A percentile compares a stretch with the other conserved stretches of the same genome.
Conservation (phyloP, 2,329 filamentous ascomycete species). For the Fusarium sp. region DNA sequence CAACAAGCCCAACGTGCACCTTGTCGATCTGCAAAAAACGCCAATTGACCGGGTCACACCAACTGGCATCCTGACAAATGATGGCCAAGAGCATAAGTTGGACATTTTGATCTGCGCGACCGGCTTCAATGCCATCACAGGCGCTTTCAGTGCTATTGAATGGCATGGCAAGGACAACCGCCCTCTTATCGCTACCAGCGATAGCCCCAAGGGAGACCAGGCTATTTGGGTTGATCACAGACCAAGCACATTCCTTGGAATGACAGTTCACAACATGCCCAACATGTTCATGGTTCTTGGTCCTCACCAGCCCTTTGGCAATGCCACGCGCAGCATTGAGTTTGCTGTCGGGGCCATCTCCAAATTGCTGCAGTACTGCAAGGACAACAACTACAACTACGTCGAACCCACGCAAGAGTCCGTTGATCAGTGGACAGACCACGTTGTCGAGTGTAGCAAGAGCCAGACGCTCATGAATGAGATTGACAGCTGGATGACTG, state of each 20-base stretch:
- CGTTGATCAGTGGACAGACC: conserved; percentile 47
- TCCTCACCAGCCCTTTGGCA: conserved; percentile 33
- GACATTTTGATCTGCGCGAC: background rate
- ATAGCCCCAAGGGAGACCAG: conserved; percentile 1
- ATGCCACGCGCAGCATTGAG: conserved; percentile 34
- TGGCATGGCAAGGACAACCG: conserved; percentile 21
- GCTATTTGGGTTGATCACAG: conserved; percentile 36
- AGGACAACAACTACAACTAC: conserved; percentile 13
- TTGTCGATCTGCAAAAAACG: background rate
- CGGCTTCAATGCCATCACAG: conserved; percentile 11
- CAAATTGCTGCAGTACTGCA: conserved; percentile 24
- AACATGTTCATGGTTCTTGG: conserved; percentile 42
- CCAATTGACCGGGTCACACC: background rate
- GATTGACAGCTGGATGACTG: conserved; percentile 65
- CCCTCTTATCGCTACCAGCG: conserved; percentile 21
- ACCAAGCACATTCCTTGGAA: conserved; percentile 7
- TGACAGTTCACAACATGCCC: conserved; percentile 19
- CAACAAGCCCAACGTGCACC: background rate
- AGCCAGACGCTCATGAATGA: conserved; percentile 52
- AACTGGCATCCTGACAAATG: background rate
- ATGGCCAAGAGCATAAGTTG: background rate
- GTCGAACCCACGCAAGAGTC: conserved; percentile 19
- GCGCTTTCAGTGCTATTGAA: conserved; percentile 29
- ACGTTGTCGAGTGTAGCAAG: conserved; percentile 58
- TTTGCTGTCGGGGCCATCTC: conserved; percentile 1